These are phyloP conservation scores for Fusarium temperatum DNA, from an alignment of 2,329 filamentous ascomycete genomes.

Conservation along the genomic window DNA sequence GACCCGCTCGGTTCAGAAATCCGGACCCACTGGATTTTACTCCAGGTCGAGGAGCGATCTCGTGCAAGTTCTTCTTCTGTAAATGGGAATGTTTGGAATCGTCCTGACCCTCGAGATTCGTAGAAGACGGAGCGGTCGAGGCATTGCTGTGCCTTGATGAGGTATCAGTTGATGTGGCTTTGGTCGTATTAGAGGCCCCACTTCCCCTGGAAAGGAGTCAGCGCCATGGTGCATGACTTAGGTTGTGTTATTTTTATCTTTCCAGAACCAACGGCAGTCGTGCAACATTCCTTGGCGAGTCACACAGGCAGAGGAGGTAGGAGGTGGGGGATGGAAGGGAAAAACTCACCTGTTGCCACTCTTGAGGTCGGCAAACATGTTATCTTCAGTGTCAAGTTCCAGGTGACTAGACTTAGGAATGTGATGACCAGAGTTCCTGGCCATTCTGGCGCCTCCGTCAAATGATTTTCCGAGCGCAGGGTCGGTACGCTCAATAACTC, in stretches of 20 bases:
- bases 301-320: conserved; percentile 25
- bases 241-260: conserved; percentile 40
- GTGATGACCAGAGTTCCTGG: conserved; percentile 49
- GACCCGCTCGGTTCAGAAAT: conserved; percentile 64
- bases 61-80: conserved; percentile 50
- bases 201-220: conserved; percentile 61
- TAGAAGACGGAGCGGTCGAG: conserved; percentile 69
- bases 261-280: conserved; percentile 26
- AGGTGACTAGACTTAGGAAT: conserved; percentile 51
- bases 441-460: conserved; percentile 58
- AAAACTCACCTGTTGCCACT: conserved; percentile 62
- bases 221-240: conserved; percentile 42
- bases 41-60: conserved; percentile 51
- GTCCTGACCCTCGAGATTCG: conserved; percentile 49
- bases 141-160: conserved; percentile 70
- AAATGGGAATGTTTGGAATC: conserved; percentile 45
- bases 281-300: conserved; percentile 35
- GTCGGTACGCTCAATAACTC: conserved; percentile 65
- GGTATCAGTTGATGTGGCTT: conserved; percentile 67
- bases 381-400: conserved; percentile 61
- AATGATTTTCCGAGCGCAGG: conserved; percentile 57
- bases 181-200: conserved; percentile 69
- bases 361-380: conserved; percentile 67
- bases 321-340: conserved; percentile 10
- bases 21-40: conserved; percentile 60